These are phyloP conservation scores for Buxus sempervirens DNA, from an alignment of 164 flowering plant genomes.

Conservation along the genomic window DNA sequence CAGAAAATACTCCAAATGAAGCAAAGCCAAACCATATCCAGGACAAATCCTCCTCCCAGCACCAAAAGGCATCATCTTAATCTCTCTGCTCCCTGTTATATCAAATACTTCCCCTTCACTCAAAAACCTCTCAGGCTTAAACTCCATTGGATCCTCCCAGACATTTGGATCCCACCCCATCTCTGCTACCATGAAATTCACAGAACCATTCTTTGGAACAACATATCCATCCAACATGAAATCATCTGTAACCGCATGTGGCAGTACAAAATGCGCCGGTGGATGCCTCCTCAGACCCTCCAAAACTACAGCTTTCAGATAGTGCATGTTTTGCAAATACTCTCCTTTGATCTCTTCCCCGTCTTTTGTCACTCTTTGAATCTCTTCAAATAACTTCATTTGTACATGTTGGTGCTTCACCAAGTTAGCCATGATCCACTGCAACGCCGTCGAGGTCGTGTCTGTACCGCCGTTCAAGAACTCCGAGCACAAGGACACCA, in stretches of 20 bases:
- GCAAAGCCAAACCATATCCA: no score
- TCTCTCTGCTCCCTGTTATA: conserved; percentile 1
- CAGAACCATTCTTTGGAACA: not conserved
- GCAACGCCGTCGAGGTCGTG: no score
- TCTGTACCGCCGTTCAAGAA: no score
- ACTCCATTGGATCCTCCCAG: conserved; percentile 1
- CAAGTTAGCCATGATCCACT: not conserved
- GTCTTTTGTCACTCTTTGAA: not conserved
- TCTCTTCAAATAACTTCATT: not conserved
- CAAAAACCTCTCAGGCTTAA: not conserved
- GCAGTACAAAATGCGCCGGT: not conserved
- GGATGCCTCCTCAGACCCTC: not conserved
- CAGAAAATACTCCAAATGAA: no score
- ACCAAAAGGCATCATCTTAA: conserved; percentile 1
- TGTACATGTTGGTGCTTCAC: not conserved
- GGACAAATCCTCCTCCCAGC: not conserved
- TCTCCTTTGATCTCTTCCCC: no score
- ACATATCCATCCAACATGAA: not conserved
- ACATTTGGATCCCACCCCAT: not conserved
- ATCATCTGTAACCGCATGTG: not conserved
- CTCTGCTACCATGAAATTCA: not conserved
- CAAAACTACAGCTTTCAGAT: no score
- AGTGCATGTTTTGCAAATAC: no score
- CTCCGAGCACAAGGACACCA: no score
- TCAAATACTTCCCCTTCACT: not conserved